Percentiles rank a stretch among this genome's conserved stretches.
Conservation (phyloP, 495 filamentous ascomycete species). For the Sporormia fimetaria region DNA sequence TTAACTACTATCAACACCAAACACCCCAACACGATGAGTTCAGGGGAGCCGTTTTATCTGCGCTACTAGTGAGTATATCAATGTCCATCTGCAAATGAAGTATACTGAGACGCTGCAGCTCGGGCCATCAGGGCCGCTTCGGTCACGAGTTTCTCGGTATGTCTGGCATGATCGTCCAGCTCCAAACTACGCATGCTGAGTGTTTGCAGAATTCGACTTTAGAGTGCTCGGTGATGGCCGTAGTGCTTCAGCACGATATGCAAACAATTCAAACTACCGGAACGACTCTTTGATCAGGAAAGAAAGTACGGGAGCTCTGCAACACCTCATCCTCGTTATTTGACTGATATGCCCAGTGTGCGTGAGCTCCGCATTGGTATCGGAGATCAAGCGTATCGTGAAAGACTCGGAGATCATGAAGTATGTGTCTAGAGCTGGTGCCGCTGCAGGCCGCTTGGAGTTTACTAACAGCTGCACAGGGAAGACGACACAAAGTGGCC, state of each 20-base stretch:
- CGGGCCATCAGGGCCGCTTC: constrained; percentile 93
- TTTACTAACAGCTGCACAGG: constrained; percentile 38
- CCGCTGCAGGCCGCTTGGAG: neutral
- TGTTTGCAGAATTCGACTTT: constrained; percentile 79
- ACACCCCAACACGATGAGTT: constrained; percentile 36
- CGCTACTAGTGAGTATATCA: constrained; percentile 74
- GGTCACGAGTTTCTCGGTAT: constrained; percentile 96
- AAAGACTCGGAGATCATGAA: constrained; percentile 98
- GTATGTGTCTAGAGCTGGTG: constrained; percentile 38
- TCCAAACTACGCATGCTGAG: constrained; percentile 6
- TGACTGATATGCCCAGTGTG: constrained; percentile 55
- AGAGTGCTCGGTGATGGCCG: constrained; percentile 86
- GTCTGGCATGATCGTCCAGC: constrained; percentile 8
- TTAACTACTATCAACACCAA: neutral
- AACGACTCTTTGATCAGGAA: constrained; percentile 98
- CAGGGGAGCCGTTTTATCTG: constrained; percentile 81
- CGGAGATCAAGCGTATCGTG: constrained; percentile 93
- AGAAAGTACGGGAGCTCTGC: constrained; percentile 84
- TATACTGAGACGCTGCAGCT: constrained; percentile 45
- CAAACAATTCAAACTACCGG: constrained; percentile 99
- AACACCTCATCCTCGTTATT: neutral
- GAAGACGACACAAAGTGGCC: constrained; percentile 99
- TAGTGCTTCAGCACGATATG: constrained; percentile 89
- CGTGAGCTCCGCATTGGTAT: constrained; percentile 81
- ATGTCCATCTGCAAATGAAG: constrained; percentile 33